Conservation (phyloP, 2,329 filamentous ascomycete genomes). For the Acrocalymma vagum region DNA sequence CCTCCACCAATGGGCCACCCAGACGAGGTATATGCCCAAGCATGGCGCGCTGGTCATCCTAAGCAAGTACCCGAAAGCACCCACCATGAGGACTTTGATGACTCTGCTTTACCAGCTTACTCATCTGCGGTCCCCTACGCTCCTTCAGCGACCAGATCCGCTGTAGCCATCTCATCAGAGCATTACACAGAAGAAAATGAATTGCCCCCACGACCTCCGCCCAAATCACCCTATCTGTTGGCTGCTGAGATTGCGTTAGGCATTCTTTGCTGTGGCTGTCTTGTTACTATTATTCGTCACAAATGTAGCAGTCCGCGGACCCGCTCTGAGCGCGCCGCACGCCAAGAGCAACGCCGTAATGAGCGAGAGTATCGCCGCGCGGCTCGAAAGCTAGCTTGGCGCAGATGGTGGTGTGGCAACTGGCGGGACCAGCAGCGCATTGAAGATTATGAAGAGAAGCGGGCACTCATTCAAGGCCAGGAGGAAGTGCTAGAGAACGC, state of each 20-base stretch:
- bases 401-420: conserved; percentile 58
- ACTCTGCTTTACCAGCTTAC: conserved; percentile 24
- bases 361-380: conserved; percentile 62
- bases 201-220: conserved; percentile 29
- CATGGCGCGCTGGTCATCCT: conserved; percentile 22
- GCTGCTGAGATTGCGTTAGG: conserved; percentile 55
- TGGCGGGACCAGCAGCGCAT: conserved; percentile 42
- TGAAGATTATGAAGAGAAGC: conserved; percentile 61
- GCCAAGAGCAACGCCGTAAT: conserved; percentile 62
- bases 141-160: background rate
- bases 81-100: conserved; percentile 3
- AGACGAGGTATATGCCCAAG: conserved; percentile 27
- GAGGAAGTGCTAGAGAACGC: conserved; percentile 55
- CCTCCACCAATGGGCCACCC: conserved; percentile 38
- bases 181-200: conserved; percentile 16
- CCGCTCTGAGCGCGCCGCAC: conserved; percentile 61
- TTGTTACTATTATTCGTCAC: conserved; percentile 55
- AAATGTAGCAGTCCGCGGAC: conserved; percentile 60
- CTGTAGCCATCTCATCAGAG: conserved; percentile 7
- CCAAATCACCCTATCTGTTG: conserved; percentile 44
- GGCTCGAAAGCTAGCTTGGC: conserved; percentile 60
- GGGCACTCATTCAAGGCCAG: conserved; percentile 55
- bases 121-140: too few relatives aligned
- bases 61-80: conserved; percentile 21
- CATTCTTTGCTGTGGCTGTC: conserved; percentile 53